phyloP scores from a whole-genome alignment of 129 eudicot genomes.

The Lactuca saligna region DNA sequence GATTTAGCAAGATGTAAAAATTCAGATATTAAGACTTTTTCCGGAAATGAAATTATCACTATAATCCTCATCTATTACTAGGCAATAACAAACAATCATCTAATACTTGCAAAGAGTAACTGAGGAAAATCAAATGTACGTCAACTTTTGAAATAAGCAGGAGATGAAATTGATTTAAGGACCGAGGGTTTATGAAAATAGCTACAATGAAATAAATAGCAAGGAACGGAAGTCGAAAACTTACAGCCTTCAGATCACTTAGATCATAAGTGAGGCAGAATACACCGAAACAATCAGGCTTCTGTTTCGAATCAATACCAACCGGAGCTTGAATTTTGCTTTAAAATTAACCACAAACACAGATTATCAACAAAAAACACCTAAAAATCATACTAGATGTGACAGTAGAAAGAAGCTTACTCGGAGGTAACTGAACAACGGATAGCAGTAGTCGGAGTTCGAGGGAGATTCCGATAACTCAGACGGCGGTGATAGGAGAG shows the following conservation, averaged over 20 bases:
- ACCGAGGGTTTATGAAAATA: neutral
- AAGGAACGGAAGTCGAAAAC: constrained; percentile 22
- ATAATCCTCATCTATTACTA: no score
- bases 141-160: neutral
- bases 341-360: constrained; percentile 9
- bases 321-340: constrained; percentile 73
- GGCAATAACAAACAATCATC: neutral
- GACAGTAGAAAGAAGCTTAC: constrained; percentile 29
- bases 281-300: constrained; percentile 81
- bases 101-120: neutral
- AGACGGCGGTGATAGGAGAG: constrained; percentile 41
- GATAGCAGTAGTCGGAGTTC: constrained; percentile 36
- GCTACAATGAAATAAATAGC: neutral
- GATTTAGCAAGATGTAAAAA: no score
- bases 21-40: no score
- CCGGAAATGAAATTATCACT: no score
- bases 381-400: neutral
- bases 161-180: neutral
- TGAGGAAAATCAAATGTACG: neutral
- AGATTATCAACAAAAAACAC: neutral
- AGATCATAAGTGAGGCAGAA: constrained; percentile 97
- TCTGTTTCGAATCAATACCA: constrained; percentile 43
- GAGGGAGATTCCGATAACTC: constrained; percentile 21
- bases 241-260: constrained; percentile 92
- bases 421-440: constrained; percentile 67